These are phyloP conservation scores for Carnegiea gigantea DNA, from an alignment of 179 eudicot genomes.

Conservation along the genomic window DNA sequence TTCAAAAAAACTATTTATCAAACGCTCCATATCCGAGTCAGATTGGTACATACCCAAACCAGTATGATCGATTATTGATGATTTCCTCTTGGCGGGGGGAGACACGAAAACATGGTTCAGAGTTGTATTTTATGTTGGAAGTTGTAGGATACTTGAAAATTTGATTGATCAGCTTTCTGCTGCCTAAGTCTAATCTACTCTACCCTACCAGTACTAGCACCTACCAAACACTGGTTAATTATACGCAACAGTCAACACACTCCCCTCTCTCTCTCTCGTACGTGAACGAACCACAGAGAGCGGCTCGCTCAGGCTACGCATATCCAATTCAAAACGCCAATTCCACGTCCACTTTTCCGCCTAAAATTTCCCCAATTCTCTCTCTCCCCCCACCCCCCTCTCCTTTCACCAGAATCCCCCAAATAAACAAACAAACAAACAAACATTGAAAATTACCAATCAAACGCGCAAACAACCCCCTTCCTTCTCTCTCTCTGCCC, in stretches of 20 bases:
- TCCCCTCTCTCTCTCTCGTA: too few species aligned
- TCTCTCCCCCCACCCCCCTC: neutral
- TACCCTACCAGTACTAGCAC: neutral
- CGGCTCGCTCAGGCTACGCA: too few species aligned
- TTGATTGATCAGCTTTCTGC: neutral
- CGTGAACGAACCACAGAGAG: too few species aligned
- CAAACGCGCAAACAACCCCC: neutral
- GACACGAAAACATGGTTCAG: neutral
- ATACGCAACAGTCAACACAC: too few species aligned
- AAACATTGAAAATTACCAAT: neutral
- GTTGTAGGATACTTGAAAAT: neutral
- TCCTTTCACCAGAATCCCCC: conserved; percentile 1
- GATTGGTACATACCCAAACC: too few species aligned
- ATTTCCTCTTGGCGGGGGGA: too few species aligned
- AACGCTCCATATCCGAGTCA: too few species aligned
- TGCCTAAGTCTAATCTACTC: neutral
- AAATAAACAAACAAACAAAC: neutral
- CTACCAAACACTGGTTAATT: neutral
- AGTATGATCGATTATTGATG: too few species aligned
- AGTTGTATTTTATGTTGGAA: neutral
- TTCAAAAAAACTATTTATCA: too few species aligned
- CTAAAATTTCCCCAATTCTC: conserved; percentile 11
- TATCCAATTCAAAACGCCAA: conserved; percentile 32
- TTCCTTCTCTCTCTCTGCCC: too few species aligned
- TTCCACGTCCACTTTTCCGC: conserved; percentile 18